Evolutionary conservation across 495 filamentous ascomycete genomes (phyloP).

Genomic region (Penicillium manginii): DNA sequence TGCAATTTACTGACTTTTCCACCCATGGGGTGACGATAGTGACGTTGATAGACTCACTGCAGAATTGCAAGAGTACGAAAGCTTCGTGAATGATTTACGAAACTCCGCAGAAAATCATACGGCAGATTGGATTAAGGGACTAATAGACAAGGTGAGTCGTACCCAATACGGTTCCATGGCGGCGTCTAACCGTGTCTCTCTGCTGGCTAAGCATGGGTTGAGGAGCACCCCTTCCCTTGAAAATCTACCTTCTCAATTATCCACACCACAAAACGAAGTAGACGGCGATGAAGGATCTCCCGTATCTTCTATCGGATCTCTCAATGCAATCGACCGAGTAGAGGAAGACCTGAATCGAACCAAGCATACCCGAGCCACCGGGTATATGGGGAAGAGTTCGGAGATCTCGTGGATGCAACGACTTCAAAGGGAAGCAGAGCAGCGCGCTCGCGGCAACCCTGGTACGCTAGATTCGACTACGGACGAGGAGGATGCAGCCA

Average conservation of each 20-base stretch:
- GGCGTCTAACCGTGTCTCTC: not conserved
- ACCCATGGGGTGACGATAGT: slow-evolving; percentile 23
- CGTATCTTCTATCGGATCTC: slow-evolving; percentile 57
- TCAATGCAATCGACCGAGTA: slow-evolving; percentile 56
- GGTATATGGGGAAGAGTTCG: slow-evolving; percentile 63
- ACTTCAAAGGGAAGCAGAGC: slow-evolving; percentile 28
- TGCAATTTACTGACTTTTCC: slow-evolving; percentile 6
- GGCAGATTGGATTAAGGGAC: slow-evolving; percentile 34
- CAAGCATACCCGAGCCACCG: slow-evolving; percentile 49
- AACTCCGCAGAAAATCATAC: slow-evolving; percentile 34
- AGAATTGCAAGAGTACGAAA: slow-evolving; percentile 57
- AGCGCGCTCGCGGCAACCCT: slow-evolving; percentile 18
- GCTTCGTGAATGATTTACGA: slow-evolving; percentile 44
- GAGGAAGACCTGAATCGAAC: slow-evolving; percentile 58
- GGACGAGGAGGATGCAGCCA: slow-evolving; percentile 4
- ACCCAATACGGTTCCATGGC: not conserved
- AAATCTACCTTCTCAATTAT: slow-evolving; percentile 5
- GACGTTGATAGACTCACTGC: slow-evolving; percentile 44
- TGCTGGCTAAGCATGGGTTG: slow-evolving; percentile 10
- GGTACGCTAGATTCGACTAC: slow-evolving; percentile 15
- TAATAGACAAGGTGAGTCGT: slow-evolving; percentile 44
- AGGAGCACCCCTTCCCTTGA: slow-evolving; percentile 6
- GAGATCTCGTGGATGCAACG: slow-evolving; percentile 64
- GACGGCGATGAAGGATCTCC: slow-evolving; percentile 12
- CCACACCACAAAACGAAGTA: slow-evolving; percentile 14